A percentile compares a stretch with the other conserved stretches of the same genome.
phyloP scores from a whole-genome alignment of 1,139 yeast species.

The Saccharomyces pastorianus region DNA sequence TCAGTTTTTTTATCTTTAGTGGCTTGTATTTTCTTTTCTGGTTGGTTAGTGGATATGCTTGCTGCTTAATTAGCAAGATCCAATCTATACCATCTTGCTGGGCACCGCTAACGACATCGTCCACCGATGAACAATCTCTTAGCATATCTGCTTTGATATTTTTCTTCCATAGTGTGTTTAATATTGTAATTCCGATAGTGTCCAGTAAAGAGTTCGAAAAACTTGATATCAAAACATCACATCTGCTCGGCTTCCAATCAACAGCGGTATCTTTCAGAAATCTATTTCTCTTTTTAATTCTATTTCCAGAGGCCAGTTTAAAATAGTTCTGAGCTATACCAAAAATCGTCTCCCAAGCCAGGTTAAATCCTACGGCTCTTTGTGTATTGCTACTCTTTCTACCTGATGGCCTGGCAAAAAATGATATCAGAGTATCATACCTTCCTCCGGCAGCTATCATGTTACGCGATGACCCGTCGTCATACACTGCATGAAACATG shows the following conservation, averaged over 20 bases:
- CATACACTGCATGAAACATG: slow-evolving; percentile 80
- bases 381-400: slow-evolving; percentile 37
- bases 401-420: slow-evolving; percentile 48
- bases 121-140: slow-evolving; percentile 45
- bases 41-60: slow-evolving; percentile 28
- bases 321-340: slow-evolving; percentile 42
- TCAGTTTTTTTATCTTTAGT: slow-evolving; percentile 57
- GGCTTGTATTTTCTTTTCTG: slow-evolving; percentile 59
- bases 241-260: slow-evolving; percentile 47
- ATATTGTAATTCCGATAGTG: slow-evolving; percentile 54
- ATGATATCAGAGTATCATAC: slow-evolving; percentile 62
- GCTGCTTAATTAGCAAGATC: slow-evolving; percentile 68
- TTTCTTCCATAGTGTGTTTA: slow-evolving; percentile 59
- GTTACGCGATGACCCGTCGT: slow-evolving; percentile 37
- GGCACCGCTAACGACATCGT: slow-evolving; percentile 62
- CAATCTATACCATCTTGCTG: slow-evolving; percentile 63
- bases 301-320: slow-evolving; percentile 29
- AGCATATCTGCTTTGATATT: slow-evolving; percentile 67
- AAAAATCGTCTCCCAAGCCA: slow-evolving; percentile 57
- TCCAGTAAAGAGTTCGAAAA: slow-evolving; percentile 43
- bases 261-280: slow-evolving; percentile 32
- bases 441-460: slow-evolving; percentile 88
- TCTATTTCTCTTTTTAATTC: slow-evolving; percentile 34
- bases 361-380: slow-evolving; percentile 80
- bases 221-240: slow-evolving; percentile 74